Evolutionary conservation across 2,329 filamentous ascomycete genomes (phyloP), one percentile per base, ranked within the genome.

Genomic region (Dendryphion nanum): DNA sequence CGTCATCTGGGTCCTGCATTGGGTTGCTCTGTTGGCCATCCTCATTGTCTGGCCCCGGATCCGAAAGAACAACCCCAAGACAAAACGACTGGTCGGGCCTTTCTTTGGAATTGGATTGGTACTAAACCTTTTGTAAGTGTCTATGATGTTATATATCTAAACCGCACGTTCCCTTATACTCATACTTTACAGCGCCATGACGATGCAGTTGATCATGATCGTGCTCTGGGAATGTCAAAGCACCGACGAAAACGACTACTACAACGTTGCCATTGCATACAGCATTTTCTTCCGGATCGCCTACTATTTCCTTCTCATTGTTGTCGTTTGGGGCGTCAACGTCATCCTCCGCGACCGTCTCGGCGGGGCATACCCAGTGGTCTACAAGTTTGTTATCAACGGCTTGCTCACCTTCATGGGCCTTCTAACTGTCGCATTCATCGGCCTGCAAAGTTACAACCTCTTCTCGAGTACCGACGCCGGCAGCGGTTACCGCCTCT

Each of bases 291-390:
- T 37, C 33, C 6, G 17, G n/a, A 15, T 64, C 6, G 44, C 33
- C 28, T 29, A 40, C n/a, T 57, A 43, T 37, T 30, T 52, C 37
- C 35, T 64, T 2, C 48, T 63, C 1, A 44, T 56, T 6, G 40
- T 57, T 2, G 45, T 54, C 4, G 33, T 59, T 19, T 59, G 43
- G 34, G 35, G 32, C 6, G 38, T 64, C 34, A 62, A 62, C 47
- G 42, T 18, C 8, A 35, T 51, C 40, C 50, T 65, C 2, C 48
- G 47, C 24, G 23, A 49, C 28, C 49, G 43, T 21, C 42, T 57
- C 13, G 44, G 45, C 14, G 41, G n/a, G n/a, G n/a, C n/a, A n/a
- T n/a, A n/a, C n/a, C n/a, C n/a, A n/a, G n/a, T n/a, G n/a, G n/a
- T n/a, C n/a, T n/a, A n/a, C n/a, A n/a, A n/a, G 10, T 24, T 45